A percentile compares a stretch with the other conserved stretches of the same genome.
Conservation (phyloP, 2,329 filamentous ascomycete genomes). For the Cladosporium sp. region DNA sequence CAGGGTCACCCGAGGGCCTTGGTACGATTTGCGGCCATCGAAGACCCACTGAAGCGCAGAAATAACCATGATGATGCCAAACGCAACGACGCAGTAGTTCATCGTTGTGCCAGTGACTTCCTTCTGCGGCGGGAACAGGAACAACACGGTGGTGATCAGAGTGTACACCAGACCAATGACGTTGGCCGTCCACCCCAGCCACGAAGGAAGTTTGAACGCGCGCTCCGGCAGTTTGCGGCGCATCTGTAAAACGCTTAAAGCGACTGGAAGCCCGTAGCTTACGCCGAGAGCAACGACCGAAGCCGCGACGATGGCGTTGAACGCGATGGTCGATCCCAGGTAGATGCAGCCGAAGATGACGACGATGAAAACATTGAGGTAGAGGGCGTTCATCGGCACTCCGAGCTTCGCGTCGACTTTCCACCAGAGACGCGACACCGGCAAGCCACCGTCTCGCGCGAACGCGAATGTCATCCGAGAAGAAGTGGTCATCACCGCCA, state of each 20-base stretch:
- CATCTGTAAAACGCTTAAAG: conserved; percentile 64
- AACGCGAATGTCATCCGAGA: conserved; percentile 67
- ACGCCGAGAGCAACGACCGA: conserved; percentile 69
- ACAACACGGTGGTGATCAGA: conserved; percentile 66
- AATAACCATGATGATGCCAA: conserved; percentile 55
- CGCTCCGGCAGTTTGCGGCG: conserved; percentile 62
- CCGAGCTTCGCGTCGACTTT: conserved; percentile 61
- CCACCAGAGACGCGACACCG: conserved; percentile 60
- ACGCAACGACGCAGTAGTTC: conserved; percentile 58
- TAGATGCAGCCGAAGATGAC: conserved; percentile 70
- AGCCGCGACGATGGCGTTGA: conserved; percentile 70
- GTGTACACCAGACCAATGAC: conserved; percentile 59
- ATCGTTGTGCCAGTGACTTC: conserved; percentile 64
- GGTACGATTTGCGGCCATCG: conserved; percentile 59
- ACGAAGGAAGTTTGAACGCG: conserved; percentile 54
- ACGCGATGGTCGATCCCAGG: conserved; percentile 65
- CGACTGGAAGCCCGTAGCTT: conserved; percentile 69
- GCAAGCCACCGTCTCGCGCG: conserved; percentile 66
- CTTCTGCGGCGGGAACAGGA: conserved; percentile 66
- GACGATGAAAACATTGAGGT: conserved; percentile 61
- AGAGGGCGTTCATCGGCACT: conserved; percentile 66
- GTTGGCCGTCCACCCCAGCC: conserved; percentile 60
- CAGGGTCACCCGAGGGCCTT: conserved; percentile 39
- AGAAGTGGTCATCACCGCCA: conserved; percentile 65
- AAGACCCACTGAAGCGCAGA: conserved; percentile 57